These are phyloP conservation scores for Russula dissimulans DNA, from an alignment of 768 basidiomycete genomes.

Conservation along the genomic window DNA sequence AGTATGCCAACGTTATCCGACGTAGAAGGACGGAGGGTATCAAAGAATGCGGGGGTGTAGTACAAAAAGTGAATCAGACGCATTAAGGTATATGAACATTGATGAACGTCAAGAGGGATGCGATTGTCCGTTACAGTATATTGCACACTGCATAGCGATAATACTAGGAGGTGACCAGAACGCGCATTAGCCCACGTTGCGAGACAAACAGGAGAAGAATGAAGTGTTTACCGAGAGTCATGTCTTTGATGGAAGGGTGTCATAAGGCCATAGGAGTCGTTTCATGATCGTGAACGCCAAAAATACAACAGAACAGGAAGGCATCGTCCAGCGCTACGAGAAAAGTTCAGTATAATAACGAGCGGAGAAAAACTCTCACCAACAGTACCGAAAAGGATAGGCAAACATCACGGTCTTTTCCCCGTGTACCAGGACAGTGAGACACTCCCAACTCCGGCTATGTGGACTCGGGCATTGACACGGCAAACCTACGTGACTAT, in stretches of 20 bases:
- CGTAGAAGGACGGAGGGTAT: conserved; percentile 4
- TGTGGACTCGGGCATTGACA: conserved; percentile 64
- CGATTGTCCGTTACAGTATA: conserved; percentile 12
- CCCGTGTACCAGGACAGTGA: conserved; percentile 67
- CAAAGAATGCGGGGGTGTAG: conserved; percentile 8
- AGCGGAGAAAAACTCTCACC: not conserved
- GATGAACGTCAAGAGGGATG: not conserved
- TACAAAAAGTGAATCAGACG: conserved; percentile 5
- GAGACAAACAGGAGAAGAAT: not conserved
- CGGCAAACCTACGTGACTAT: conserved; percentile 53
- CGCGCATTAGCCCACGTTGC: not conserved
- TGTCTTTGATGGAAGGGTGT: not conserved
- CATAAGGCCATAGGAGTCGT: conserved; percentile 17
- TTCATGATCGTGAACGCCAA: conserved; percentile 13
- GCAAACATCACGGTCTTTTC: conserved; percentile 29
- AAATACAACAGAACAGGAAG: conserved; percentile 13
- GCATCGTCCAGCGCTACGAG: conserved; percentile 3
- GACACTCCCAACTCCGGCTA: conserved; percentile 69
- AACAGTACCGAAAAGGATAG: not conserved
- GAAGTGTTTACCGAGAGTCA: not conserved
- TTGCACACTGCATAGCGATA: conserved; percentile 9
- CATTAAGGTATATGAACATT: conserved; percentile 12
- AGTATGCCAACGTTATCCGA: conserved; percentile 8
- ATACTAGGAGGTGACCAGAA: not conserved
- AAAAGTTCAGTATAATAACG: not conserved